phyloP scores from a whole-genome alignment of 1,284 basidiomycete genomes.

The Amylostereum areolatum region DNA sequence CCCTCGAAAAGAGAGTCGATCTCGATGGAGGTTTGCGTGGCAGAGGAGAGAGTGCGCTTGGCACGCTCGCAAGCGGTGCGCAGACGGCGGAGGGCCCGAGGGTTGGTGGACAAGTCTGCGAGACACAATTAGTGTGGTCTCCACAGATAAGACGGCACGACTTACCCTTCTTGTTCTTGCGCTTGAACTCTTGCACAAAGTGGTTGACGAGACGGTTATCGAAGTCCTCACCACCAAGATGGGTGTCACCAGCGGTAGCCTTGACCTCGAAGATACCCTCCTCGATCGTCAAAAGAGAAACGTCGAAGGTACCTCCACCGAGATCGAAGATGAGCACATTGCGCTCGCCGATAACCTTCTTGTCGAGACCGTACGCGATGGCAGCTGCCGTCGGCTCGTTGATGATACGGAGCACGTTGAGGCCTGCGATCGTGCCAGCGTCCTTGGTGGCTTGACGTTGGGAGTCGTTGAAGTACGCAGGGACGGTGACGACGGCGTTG shows the following conservation, averaged over 20 bases:
- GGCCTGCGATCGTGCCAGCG: constrained; percentile 83
- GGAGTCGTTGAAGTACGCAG: constrained; percentile 98
- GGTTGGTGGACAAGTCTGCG: constrained; percentile 82
- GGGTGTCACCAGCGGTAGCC: constrained; percentile 98
- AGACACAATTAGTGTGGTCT: constrained; percentile 10
- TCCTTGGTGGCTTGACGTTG: constrained; percentile 96
- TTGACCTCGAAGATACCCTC: constrained; percentile 99
- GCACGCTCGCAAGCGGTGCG: constrained; percentile 98
- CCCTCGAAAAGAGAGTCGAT: constrained; percentile 98
- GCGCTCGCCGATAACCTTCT: constrained; percentile 82
- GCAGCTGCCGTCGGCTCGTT: constrained; percentile 95
- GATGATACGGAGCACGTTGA: constrained; percentile 94
- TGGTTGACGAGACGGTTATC: constrained; percentile 98
- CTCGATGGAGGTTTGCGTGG: constrained; percentile 95
- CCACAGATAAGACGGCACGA: constrained; percentile 19
- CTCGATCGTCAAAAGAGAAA: constrained; percentile 95
- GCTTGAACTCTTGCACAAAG: constrained; percentile 98
- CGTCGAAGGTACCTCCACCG: constrained; percentile 99
- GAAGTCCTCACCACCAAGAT: constrained; percentile 98
- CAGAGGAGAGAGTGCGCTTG: constrained; percentile 97
- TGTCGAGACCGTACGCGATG: constrained; percentile 92
- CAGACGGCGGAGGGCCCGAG: constrained; percentile 95
- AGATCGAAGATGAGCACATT: constrained; percentile 98
- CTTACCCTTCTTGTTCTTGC: constrained; percentile 94
- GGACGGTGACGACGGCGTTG: constrained; percentile 93